These are phyloP conservation scores for Fusarium gaditjirri DNA, from an alignment of 2,329 filamentous ascomycete species.

Conservation along the genomic window DNA sequence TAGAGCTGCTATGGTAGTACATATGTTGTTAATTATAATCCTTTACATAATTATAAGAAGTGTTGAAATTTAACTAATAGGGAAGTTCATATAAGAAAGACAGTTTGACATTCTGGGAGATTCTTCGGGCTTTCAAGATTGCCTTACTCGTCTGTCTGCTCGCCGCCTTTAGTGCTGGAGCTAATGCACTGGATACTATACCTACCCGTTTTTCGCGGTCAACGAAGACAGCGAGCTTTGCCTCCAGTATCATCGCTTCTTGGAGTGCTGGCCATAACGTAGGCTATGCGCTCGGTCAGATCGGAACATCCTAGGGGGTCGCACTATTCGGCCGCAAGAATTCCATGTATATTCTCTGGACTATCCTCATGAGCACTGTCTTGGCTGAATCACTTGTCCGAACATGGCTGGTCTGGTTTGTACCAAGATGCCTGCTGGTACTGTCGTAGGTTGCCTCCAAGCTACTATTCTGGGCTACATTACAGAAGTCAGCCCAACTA, in stretches of 20 bases:
- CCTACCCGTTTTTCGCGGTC: too few species aligned
- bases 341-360: conserved; percentile 48
- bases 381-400: conserved; percentile 52
- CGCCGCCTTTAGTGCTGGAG: too few species aligned
- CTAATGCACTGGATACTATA: too few species aligned
- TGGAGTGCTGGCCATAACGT: conserved; percentile 55
- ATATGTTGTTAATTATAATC: too few species aligned
- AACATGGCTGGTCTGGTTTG: conserved; percentile 54
- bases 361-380: conserved; percentile 49
- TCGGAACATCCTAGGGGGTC: conserved; percentile 42
- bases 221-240: conserved; percentile 44
- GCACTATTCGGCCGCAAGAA: conserved; percentile 47
- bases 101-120: too few species aligned
- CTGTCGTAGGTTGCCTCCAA: conserved; percentile 56
- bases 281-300: conserved; percentile 54
- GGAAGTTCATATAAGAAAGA: too few species aligned
- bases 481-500: conserved; percentile 54
- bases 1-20: too few species aligned
- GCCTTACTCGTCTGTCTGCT: too few species aligned
- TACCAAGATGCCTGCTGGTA: conserved; percentile 49
- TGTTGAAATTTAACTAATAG: too few species aligned
- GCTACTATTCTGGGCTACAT: conserved; percentile 55
- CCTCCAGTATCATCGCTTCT: conserved; percentile 49
- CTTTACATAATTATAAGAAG: too few species aligned
- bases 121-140: too few species aligned